Evolutionary conservation across 2,329 filamentous ascomycete genomes (phyloP).

Genomic region (Calonectria pteridis): DNA sequence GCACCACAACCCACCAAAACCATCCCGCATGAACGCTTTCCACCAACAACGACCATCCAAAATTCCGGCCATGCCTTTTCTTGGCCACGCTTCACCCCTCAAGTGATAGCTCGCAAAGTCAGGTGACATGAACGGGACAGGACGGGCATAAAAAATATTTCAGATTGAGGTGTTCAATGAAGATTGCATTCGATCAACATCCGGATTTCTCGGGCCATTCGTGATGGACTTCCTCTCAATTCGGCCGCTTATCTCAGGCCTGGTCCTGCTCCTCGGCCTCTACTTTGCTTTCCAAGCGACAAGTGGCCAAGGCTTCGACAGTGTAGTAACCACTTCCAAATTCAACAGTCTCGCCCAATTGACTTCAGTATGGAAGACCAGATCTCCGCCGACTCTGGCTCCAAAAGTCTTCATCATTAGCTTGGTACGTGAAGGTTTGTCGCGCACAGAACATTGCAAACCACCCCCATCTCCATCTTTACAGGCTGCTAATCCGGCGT

Average conservation of each 20-base stretch:
- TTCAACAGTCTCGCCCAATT: neutral
- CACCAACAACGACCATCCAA: neutral
- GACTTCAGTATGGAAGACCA: neutral
- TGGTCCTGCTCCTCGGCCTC: neutral
- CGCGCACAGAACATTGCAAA: neutral
- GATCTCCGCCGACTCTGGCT: neutral
- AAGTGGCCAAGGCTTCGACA: neutral
- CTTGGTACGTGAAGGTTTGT: neutral
- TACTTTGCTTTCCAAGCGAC: neutral
- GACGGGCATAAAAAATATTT: neutral
- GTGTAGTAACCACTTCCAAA: neutral
- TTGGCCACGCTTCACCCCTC: neutral
- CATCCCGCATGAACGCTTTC: neutral
- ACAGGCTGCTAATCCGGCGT: neutral
- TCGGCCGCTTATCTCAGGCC: neutral
- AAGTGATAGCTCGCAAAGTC: neutral
- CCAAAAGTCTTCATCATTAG: conserved; percentile 25
- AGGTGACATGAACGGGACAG: neutral
- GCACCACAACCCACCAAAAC: neutral
- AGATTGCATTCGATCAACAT: neutral
- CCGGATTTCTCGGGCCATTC: neutral
- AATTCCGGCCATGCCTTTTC: neutral
- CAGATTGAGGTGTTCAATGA: no score
- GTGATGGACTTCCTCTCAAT: neutral
- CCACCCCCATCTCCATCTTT: neutral